These are phyloP conservation scores for Fusarium odoratissimum DNA, from an alignment of 2,329 filamentous ascomycete species.

Conservation along the genomic window DNA sequence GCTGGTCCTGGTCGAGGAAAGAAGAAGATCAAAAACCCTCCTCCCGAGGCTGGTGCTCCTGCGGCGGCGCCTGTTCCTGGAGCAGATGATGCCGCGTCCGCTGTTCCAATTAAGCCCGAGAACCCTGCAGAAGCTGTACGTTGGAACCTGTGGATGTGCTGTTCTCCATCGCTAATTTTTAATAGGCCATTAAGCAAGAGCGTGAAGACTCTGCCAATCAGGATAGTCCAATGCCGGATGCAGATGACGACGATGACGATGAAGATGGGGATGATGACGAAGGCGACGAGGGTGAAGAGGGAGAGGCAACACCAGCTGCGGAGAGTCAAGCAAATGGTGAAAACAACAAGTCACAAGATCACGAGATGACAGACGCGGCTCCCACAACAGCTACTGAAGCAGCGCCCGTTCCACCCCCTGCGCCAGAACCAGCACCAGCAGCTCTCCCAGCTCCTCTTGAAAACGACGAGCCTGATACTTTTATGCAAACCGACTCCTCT, in stretches of 20 bases:
- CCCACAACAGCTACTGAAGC: constrained; percentile 38
- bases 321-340: constrained; percentile 48
- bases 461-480: constrained; percentile 37
- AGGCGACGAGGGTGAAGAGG: constrained; percentile 61
- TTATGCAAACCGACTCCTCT: constrained; percentile 42
- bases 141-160: neutral
- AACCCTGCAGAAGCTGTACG: constrained; percentile 51
- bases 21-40: constrained; percentile 77
- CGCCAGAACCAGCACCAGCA: constrained; percentile 6
- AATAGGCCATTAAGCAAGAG: constrained; percentile 57
- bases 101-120: constrained; percentile 54
- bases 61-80: constrained; percentile 51
- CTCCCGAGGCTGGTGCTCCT: constrained; percentile 51
- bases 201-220: constrained; percentile 57
- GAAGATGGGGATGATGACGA: constrained; percentile 62
- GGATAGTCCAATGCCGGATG: constrained; percentile 67
- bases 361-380: constrained; percentile 53
- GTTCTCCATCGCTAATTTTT: constrained; percentile 31
- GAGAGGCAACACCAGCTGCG: constrained; percentile 50
- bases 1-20: constrained; percentile 79
- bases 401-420: constrained; percentile 29
- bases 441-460: constrained; percentile 23
- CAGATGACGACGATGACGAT: constrained; percentile 59
- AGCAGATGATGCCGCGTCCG: constrained; percentile 51
- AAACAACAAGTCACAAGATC: constrained; percentile 49